A percentile compares a stretch with the other conserved stretches of the same genome.
These are phyloP conservation scores for Fusarium clavum DNA, from an alignment of 2,329 filamentous ascomycete species.

Conservation along the genomic window DNA sequence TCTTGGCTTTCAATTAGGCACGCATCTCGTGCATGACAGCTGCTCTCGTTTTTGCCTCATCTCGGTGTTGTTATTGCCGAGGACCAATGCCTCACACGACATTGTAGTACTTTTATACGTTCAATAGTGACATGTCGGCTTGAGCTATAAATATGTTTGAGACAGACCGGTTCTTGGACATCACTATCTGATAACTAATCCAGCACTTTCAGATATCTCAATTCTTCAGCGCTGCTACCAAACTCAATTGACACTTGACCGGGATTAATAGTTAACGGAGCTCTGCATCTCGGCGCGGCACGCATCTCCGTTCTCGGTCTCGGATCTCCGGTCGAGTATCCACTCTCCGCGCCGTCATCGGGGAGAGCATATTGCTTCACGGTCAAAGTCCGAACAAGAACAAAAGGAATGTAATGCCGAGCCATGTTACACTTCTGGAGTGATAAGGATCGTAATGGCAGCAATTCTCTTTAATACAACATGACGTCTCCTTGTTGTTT, in stretches of 20 bases:
- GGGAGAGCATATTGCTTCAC: slow-evolving; percentile 21
- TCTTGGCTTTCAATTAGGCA: slow-evolving; percentile 25
- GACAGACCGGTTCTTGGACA: not conserved
- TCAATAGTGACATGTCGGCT: not conserved
- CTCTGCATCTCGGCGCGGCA: slow-evolving; percentile 43
- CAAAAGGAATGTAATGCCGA: slow-evolving; percentile 23
- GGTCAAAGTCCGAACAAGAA: slow-evolving; percentile 18
- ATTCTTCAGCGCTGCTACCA: not conserved
- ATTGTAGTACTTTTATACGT: slow-evolving; percentile 2
- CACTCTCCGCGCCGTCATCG: slow-evolving; percentile 46
- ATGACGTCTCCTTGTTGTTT: not conserved
- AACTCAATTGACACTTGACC: slow-evolving; percentile 20
- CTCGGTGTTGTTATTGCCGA: slow-evolving; percentile 41
- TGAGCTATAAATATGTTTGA: slow-evolving; percentile 1
- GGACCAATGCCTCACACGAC: slow-evolving; percentile 4
- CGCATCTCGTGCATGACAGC: slow-evolving; percentile 30
- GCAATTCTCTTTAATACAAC: not conserved
- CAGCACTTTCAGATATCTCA: not conserved
- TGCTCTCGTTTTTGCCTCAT: slow-evolving; percentile 27
- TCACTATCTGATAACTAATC: not conserved
- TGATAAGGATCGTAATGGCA: not conserved
- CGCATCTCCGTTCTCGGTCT: slow-evolving; percentile 45
- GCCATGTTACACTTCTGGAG: not conserved
- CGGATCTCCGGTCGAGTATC: slow-evolving; percentile 44
- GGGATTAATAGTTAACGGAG: slow-evolving; percentile 25